Evolutionary conservation across 192 early-diverging fungal species (phyloP), one percentile per base, ranked within the genome.

Genomic region (Coemansia sp.): DNA sequence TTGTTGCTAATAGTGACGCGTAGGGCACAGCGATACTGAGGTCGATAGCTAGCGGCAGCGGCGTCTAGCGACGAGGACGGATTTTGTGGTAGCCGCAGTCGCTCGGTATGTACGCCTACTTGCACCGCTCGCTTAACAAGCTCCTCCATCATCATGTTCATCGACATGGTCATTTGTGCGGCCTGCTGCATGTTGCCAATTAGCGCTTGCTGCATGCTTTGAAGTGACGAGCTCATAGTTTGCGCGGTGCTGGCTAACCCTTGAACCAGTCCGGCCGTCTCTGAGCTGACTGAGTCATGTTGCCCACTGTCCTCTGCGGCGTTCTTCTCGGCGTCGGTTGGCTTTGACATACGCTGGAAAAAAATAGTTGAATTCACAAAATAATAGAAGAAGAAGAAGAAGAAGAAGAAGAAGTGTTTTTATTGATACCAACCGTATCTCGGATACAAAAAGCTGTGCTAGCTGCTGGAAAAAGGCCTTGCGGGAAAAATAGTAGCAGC

Each of bases 101-200:
- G 46, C n/a, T 66, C n/a, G 4, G 80, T 72, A 50, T 74, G 63
- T 13, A 82, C 73, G 39, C 66, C 38, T 6, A 72, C 58, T n/a
- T 66, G 71, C n/a, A 82, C 60, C 3, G 80, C 73, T 11, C 75
- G 68, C 46, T 58, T 53, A 17, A 82, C 75, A 13, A 82, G 65
- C 35, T 82, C 80, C 63, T 82, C 80, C 80, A 82, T 82, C 80
- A 82, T 82, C 26, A 52, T 61, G 55, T 82, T 82, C 80, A 82
- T 77, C 35, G 80, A 77, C 47, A 69, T 46, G 16, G 73, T 82
- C 80, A 82, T 71, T 67, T 72, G 75, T 23, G 70, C 75, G 7
- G 76, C 80, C 63, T 77, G 80, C 49, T 75, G 75, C 75, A 82
- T 68, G 67, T 82, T 82, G 50, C 69, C 72, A 5, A 82, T 6